phyloP scores from a whole-genome alignment of 2,329 filamentous ascomycete species.

The Botrytis sinoallii region DNA sequence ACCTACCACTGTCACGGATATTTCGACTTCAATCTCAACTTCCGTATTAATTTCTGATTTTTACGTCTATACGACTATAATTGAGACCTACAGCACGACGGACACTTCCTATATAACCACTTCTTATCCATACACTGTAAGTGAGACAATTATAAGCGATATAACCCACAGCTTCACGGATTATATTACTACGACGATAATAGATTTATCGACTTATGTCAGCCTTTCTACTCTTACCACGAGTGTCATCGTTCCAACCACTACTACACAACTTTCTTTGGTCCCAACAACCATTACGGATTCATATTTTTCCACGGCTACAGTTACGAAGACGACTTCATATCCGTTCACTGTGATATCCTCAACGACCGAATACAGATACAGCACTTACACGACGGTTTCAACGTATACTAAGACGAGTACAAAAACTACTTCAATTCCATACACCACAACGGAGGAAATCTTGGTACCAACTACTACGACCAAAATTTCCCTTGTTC shows the following conservation, averaged over 20 bases:
- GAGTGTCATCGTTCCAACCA: constrained; percentile 5
- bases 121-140: constrained; percentile 20
- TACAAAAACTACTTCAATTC: constrained; percentile 5
- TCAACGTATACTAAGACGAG: constrained; percentile 13
- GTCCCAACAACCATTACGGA: neutral
- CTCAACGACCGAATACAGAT: constrained; percentile 22
- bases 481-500: neutral
- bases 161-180: constrained; percentile 8
- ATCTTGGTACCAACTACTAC: constrained; percentile 13
- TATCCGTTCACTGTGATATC: constrained; percentile 16
- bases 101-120: constrained; percentile 11
- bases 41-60: constrained; percentile 13
- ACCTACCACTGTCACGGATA: constrained; percentile 2
- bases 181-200: neutral
- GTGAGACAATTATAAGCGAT: constrained; percentile 8
- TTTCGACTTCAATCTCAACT: constrained; percentile 4
- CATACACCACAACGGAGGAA: neutral
- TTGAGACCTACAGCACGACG: constrained; percentile 5
- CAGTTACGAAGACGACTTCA: constrained; percentile 12
- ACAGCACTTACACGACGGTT: constrained; percentile 24
- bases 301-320: constrained; percentile 6
- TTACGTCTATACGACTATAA: constrained; percentile 7
- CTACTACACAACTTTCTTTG: neutral
- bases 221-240: constrained; percentile 8
- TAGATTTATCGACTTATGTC: neutral